Base-by-base conservation (phyloP, 225 moss, liverwort and hornwort genomes). In the Physcomitrellopsis africana region DNA sequence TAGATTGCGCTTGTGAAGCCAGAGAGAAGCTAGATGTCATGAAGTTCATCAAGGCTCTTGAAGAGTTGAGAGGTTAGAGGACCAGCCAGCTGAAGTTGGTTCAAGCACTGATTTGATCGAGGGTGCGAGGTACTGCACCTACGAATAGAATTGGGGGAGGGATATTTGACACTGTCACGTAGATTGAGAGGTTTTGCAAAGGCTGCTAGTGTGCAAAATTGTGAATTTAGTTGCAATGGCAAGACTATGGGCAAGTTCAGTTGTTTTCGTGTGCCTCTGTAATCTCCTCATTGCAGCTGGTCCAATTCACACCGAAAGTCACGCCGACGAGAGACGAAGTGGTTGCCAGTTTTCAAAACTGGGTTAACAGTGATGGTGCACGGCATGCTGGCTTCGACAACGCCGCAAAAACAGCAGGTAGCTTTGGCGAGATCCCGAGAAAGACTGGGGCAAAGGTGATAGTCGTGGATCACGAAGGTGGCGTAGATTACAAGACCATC, bases 391-490 rank as follows among this genome's bases (percentile, higher is more conserved):
- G 59, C 1, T 63, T 66, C 0, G 77, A 70, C 3, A 54, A 24
- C 4, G 64, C 77, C 60, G 70, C 66, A 0, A 67, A 27, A 49
- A 55, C 70, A 3, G 52, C 22, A 0, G 41, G 77, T 45, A 63
- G 42, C 49, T 27, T 51, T 5, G 75, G 8, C 14, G 76, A 60
- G 18, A 65, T 81, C 16, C 42, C 67, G 17, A 77, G 46, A 45
- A 84, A 82, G 60, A 64, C 75, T 17, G 79, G 80, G 4, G 81
- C 76, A 53, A 74, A 22, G 5, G 76, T 87, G 60, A 88, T 87
- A 64, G 79, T 90, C 16, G 89, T 90, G 48, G 87, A 90, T 45
- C 89, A 90, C 68, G 69, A 65, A 68, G 89, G 89, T 13, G 78
- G 71, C 1, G 87, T 87, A 43, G 82, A 90, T 57, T 90, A 75